Conservation (phyloP, 441 rosid species). For the Melastoma candidum region DNA sequence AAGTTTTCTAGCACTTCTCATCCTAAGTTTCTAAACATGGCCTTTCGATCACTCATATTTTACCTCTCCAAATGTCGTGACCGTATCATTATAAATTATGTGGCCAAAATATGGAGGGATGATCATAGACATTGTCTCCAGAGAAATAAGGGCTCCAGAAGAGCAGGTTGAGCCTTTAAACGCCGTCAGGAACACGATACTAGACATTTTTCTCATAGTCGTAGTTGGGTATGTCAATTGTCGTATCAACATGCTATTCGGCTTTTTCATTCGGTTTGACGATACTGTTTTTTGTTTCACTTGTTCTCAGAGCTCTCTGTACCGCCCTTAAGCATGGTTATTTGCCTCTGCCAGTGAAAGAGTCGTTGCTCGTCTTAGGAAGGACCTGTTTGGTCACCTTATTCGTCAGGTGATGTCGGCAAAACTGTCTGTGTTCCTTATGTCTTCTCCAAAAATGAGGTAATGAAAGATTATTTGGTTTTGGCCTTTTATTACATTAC, state of each 20-base stretch:
- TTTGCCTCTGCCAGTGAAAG: constrained; percentile 86
- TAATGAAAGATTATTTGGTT: no score
- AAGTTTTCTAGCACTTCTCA: no score
- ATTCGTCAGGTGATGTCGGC: constrained; percentile 50
- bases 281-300: no score
- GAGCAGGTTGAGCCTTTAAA: constrained; percentile 49
- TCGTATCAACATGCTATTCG: no score
- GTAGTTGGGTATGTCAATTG: constrained; percentile 50
- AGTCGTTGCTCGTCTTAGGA: constrained; percentile 89
- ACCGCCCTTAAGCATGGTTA: constrained; percentile 82
- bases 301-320: constrained; percentile 50
- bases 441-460: no score
- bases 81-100: constrained; percentile 1
- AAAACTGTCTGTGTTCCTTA: no score
- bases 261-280: no score
- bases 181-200: constrained; percentile 61
- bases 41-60: no score
- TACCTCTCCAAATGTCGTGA: no score
- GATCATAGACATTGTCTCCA: constrained; percentile 85
- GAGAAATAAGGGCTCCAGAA: constrained; percentile 50
- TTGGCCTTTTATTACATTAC: constrained; percentile 10
- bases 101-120: constrained; percentile 93
- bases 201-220: constrained; percentile 59
- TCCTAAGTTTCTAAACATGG: no score
- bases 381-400: constrained; percentile 65